These are phyloP conservation scores for Podila horticola DNA, from an alignment of 192 early-diverging fungal species.

Conservation along the genomic window DNA sequence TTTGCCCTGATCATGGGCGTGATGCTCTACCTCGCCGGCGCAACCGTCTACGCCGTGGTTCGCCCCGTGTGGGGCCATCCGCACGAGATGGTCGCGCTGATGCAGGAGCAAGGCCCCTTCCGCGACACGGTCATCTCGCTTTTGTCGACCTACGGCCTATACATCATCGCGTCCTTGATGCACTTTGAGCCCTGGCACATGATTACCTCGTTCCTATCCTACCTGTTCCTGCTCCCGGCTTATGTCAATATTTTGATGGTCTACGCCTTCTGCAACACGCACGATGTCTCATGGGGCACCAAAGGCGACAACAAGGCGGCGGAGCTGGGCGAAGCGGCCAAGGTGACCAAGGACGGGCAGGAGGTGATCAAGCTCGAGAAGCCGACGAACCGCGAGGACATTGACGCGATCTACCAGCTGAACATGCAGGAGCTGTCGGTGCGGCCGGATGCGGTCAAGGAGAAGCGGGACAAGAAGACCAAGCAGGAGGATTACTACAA, in stretches of 20 bases:
- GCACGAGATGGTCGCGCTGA: conserved; percentile 34
- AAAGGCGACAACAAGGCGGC: conserved; percentile 78
- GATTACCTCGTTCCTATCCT: conserved; percentile 86
- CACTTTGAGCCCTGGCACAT: conserved; percentile 90
- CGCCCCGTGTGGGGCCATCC: conserved; percentile 45
- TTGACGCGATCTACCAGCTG: conserved; percentile 84
- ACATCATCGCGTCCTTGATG: conserved; percentile 75
- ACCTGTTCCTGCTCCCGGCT: conserved; percentile 84
- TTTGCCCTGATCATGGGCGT: conserved; percentile 84
- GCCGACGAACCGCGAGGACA: conserved; percentile 77
- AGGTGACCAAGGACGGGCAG: conserved; percentile 73
- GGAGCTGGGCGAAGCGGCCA: conserved; percentile 74
- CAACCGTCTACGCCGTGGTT: conserved; percentile 61
- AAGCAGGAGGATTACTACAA: conserved; percentile 90
- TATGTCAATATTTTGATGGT: conserved; percentile 91
- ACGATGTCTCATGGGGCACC: conserved; percentile 94
- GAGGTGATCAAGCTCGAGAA: conserved; percentile 74
- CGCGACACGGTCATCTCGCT: conserved; percentile 82
- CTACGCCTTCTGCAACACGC: conserved; percentile 91
- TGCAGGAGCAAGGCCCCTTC: conserved; percentile 51
- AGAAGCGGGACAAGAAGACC: conserved; percentile 73
- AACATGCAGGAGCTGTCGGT: conserved; percentile 66
- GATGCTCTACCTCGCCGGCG: conserved; percentile 77
- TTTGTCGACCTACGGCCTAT: conserved; percentile 81
- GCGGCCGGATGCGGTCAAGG: conserved; percentile 53